Conservation (phyloP, 2,329 filamentous ascomycete genomes). For the Chaetomium globosum region DNA sequence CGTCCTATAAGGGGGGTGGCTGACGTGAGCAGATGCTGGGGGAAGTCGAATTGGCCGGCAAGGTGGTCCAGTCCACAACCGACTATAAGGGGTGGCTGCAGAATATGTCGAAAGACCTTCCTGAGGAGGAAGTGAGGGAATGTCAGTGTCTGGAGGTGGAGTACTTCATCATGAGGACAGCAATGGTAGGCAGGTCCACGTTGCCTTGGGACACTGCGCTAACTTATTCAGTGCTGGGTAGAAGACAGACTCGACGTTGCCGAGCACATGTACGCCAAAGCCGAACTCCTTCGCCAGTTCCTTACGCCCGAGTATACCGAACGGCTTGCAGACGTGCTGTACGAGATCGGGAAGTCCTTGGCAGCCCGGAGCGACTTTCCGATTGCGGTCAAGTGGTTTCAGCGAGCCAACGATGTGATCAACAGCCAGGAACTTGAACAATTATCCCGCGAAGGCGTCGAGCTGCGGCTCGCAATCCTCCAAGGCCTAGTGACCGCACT, state of each 20-base stretch:
- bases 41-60: constrained; percentile 60
- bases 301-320: constrained; percentile 59
- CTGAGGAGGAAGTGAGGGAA: constrained; percentile 40
- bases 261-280: constrained; percentile 73
- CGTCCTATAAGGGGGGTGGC: not conserved
- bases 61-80: constrained; percentile 66
- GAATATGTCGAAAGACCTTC: constrained; percentile 37
- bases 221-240: constrained; percentile 65
- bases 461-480: constrained; percentile 67
- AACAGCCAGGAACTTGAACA: constrained; percentile 56
- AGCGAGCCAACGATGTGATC: constrained; percentile 65
- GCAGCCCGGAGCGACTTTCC: constrained; percentile 55
- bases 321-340: constrained; percentile 67
- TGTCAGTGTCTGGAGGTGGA: constrained; percentile 55
- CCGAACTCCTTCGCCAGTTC: constrained; percentile 45
- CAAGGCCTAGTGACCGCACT: constrained; percentile 63
- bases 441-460: constrained; percentile 61
- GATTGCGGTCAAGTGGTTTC: constrained; percentile 71
- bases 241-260: constrained; percentile 73
- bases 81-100: constrained; percentile 53
- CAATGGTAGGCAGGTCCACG: constrained; percentile 57
- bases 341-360: constrained; percentile 69
- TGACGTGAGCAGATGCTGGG: constrained; percentile 47
- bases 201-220: constrained; percentile 13
- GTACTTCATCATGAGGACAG: constrained; percentile 67